phyloP scores from a whole-genome alignment of 768 basidiomycete species.

The Rhodotorula paludigena region DNA sequence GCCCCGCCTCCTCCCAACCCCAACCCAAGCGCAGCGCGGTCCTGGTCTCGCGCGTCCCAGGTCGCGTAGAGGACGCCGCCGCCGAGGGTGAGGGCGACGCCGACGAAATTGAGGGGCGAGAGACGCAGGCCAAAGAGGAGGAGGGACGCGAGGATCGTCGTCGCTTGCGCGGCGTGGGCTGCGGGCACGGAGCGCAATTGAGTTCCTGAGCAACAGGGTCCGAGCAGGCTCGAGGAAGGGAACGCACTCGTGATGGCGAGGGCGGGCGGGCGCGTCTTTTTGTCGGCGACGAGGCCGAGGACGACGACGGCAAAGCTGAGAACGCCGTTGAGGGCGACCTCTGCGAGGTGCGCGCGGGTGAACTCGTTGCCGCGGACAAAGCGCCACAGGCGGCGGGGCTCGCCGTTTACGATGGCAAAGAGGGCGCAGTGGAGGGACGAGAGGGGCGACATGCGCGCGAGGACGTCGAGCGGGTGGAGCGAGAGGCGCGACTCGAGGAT shows the following conservation, averaged over 20 bases:
- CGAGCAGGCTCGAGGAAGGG: no score
- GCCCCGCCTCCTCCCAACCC: not conserved
- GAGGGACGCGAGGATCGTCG: slow-evolving; percentile 26
- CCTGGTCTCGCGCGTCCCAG: slow-evolving; percentile 26
- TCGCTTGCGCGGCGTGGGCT: slow-evolving; percentile 35
- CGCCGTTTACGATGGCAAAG: slow-evolving; percentile 31
- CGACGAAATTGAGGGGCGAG: slow-evolving; percentile 24
- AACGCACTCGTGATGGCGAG: slow-evolving; percentile 25
- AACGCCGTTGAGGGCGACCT: slow-evolving; percentile 31
- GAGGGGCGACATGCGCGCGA: slow-evolving; percentile 18
- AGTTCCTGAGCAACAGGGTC: not conserved
- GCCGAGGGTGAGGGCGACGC: slow-evolving; percentile 25
- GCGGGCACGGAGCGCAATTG: not conserved
- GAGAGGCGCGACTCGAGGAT: slow-evolving; percentile 15
- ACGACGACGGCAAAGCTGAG: slow-evolving; percentile 23
- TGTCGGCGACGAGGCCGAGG: slow-evolving; percentile 21
- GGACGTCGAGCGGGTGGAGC: slow-evolving; percentile 33
- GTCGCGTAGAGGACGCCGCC: slow-evolving; percentile 26
- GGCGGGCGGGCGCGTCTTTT: slow-evolving; percentile 19
- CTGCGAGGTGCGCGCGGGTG: slow-evolving; percentile 15
- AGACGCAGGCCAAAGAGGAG: slow-evolving; percentile 23
- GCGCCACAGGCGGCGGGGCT: slow-evolving; percentile 7
- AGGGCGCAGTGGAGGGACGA: slow-evolving; percentile 23
- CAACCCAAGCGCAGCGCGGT: no score
- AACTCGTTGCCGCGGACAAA: slow-evolving; percentile 20